These are phyloP conservation scores for Aquilaria sinensis DNA, from an alignment of 345 rosid genomes.

Conservation along the genomic window DNA sequence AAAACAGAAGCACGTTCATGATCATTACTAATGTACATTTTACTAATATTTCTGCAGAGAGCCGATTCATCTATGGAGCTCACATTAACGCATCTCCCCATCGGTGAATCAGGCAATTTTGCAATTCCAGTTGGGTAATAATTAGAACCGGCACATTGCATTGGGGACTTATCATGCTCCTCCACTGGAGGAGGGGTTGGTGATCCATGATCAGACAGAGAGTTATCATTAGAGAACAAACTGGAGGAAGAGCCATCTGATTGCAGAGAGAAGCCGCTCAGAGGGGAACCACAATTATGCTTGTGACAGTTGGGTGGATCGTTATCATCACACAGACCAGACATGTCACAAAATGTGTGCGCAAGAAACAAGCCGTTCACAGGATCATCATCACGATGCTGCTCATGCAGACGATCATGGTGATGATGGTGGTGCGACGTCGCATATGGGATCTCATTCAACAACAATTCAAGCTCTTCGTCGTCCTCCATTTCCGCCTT, in stretches of 20 bases:
- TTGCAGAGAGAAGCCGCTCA: slow-evolving; percentile 28
- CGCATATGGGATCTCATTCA: slow-evolving; percentile 26
- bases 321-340: slow-evolving; percentile 15
- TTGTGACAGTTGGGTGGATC: slow-evolving; percentile 9
- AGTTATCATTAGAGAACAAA: slow-evolving; percentile 30
- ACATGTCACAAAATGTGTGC: slow-evolving; percentile 7
- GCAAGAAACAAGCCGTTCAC: slow-evolving; percentile 11
- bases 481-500: slow-evolving; percentile 15
- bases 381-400: slow-evolving; percentile 1
- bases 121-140: slow-evolving; percentile 3
- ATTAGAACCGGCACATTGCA: not conserved
- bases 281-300: slow-evolving; percentile 20
- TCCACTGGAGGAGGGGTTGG: slow-evolving; percentile 28
- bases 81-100: slow-evolving; percentile 6
- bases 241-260: slow-evolving; percentile 30
- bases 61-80: slow-evolving; percentile 19
- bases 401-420: slow-evolving; percentile 8
- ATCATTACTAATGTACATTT: slow-evolving; percentile 12
- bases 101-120: slow-evolving; percentile 8
- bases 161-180: slow-evolving; percentile 10
- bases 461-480: slow-evolving; percentile 23
- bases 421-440: slow-evolving; percentile 15
- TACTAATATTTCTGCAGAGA: slow-evolving; percentile 16
- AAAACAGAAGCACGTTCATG: slow-evolving; percentile 11
- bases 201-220: slow-evolving; percentile 32